Evolutionary conservation across 371 early-diverging fungal species (phyloP).

Genomic region (Conidiobolus incongruus): DNA sequence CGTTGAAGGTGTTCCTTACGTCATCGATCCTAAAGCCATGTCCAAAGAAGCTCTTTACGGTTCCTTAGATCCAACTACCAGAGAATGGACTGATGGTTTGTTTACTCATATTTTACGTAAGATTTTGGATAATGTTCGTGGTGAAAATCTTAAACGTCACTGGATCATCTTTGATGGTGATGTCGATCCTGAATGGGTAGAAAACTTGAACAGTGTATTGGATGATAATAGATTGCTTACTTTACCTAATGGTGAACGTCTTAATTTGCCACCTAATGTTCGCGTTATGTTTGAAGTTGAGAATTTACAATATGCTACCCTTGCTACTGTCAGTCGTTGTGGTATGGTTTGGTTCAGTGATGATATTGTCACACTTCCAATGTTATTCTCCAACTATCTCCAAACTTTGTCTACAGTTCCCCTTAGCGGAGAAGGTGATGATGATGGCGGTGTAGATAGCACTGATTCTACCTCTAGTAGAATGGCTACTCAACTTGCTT

Average conservation of each 20-base stretch:
- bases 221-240: constrained; percentile 95
- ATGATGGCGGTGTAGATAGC: constrained; percentile 42
- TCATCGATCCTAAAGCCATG: constrained; percentile 96
- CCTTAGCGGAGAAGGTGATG: constrained; percentile 43
- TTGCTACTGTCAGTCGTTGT: constrained; percentile 97
- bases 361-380: constrained; percentile 60
- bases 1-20: constrained; percentile 73
- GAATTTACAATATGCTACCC: constrained; percentile 83
- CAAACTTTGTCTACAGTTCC: constrained; percentile 29
- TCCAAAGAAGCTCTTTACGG: constrained; percentile 93
- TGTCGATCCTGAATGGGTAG: constrained; percentile 99
- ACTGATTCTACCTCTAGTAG: constrained; percentile 24
- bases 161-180: constrained; percentile 99
- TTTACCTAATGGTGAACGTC: constrained; percentile 95
- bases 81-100: constrained; percentile 98
- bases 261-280: constrained; percentile 85
- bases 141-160: constrained; percentile 78
- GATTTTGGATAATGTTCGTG: constrained; percentile 93
- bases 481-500: constrained; percentile 41
- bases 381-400: constrained; percentile 70
- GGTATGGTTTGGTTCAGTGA: constrained; percentile 99
- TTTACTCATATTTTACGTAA: constrained; percentile 93
- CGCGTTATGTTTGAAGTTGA: constrained; percentile 99
- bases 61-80: constrained; percentile 84
- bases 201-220: constrained; percentile 93